A percentile compares a stretch with the other conserved stretches of the same genome.
phyloP scores from a whole-genome alignment of 768 basidiomycete species.

The Termitomyces heimii region DNA sequence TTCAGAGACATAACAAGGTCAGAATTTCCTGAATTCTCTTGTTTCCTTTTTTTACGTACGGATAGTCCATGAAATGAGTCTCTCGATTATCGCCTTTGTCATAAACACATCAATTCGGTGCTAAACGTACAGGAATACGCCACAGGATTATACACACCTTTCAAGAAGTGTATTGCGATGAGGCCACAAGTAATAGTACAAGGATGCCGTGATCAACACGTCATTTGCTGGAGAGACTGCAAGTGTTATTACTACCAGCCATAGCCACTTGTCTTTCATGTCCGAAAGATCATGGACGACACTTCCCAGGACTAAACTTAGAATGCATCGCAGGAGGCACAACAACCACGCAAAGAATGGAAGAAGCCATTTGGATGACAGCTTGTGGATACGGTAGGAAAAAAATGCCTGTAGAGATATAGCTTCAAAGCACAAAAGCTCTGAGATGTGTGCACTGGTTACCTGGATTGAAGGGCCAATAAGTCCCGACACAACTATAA shows the following conservation, averaged over 20 bases:
- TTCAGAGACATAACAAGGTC: background rate
- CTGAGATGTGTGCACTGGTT: background rate
- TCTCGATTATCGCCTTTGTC: background rate
- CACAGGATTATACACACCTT: background rate
- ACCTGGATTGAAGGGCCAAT: background rate
- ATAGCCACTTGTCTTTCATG: background rate
- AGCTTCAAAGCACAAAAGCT: background rate
- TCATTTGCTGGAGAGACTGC: background rate
- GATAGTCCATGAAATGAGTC: background rate
- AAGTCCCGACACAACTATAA: background rate
- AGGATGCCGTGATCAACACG: background rate
- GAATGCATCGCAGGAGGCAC: background rate
- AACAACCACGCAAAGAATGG: background rate
- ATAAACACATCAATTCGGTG: background rate
- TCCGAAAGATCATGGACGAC: background rate
- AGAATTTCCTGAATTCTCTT: background rate
- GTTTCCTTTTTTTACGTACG: background rate
- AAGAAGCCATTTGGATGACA: background rate
- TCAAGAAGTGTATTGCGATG: background rate
- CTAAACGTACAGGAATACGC: background rate
- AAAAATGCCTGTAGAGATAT: background rate
- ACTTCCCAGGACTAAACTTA: background rate
- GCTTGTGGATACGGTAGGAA: background rate
- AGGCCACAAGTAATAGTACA: background rate
- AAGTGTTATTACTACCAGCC: background rate